These are phyloP conservation scores for Paradendryphiella salina DNA, from an alignment of 2,329 filamentous ascomycete species.

Conservation along the genomic window DNA sequence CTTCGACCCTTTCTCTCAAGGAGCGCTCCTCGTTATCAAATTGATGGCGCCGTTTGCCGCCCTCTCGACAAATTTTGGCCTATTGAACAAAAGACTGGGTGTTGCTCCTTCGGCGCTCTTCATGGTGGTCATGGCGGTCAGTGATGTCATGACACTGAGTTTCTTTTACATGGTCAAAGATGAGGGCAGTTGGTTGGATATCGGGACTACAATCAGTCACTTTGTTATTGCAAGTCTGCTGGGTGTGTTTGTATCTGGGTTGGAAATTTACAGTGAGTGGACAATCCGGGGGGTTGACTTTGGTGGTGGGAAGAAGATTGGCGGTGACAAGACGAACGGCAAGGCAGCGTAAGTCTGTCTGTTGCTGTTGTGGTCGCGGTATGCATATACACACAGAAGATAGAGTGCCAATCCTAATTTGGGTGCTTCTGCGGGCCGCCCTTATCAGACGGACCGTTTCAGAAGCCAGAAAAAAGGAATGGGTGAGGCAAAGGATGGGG, in stretches of 20 bases:
- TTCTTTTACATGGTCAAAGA: conserved; percentile 99
- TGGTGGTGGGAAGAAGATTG: conserved; percentile 37
- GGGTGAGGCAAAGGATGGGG: too few species aligned
- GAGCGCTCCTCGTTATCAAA: conserved; percentile 82
- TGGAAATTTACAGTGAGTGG: conserved; percentile 83
- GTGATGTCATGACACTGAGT: conserved; percentile 87
- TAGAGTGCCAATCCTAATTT: background rate
- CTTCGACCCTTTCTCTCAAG: conserved; percentile 92
- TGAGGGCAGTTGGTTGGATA: conserved; percentile 96
- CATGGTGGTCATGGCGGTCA: conserved; percentile 84
- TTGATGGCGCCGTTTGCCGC: conserved; percentile 90
- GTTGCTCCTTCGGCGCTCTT: conserved; percentile 88
- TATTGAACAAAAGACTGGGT: conserved; percentile 80
- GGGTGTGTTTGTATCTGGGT: conserved; percentile 84
- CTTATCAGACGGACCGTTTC: background rate
- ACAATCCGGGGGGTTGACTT: conserved; percentile 82
- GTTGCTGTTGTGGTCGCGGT: too few species aligned
- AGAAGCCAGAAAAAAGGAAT: too few species aligned
- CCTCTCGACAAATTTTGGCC: conserved; percentile 90
- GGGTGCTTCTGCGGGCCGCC: background rate
- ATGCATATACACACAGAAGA: background rate
- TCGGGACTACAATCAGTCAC: conserved; percentile 94
- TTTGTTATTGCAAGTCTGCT: conserved; percentile 90
- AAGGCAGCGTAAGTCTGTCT: conserved; percentile 11
- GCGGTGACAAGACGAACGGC: conserved; percentile 5